Percentiles rank a stretch among this genome's conserved stretches.
Evolutionary conservation across 2,329 filamentous ascomycete species (phyloP).

Genomic region (Cadophora sp.): DNA sequence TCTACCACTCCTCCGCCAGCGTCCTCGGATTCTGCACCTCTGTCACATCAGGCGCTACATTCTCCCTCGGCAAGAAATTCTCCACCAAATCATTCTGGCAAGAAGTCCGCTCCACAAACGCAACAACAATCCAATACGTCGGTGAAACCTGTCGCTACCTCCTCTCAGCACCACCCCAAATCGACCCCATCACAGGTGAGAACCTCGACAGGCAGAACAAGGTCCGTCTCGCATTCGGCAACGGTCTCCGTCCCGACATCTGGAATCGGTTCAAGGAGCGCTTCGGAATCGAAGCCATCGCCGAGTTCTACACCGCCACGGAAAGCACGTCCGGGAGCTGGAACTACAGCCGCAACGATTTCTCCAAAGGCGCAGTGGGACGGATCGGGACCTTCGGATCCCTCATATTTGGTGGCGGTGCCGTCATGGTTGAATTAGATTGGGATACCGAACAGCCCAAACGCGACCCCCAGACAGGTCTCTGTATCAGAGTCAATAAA

Average conservation of each 20-base stretch:
- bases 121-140: conserved; percentile 85
- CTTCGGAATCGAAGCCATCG: conserved; percentile 75
- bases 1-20: conserved; percentile 84
- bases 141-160: conserved; percentile 88
- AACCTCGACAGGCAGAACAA: conserved; percentile 75
- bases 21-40: conserved; percentile 71
- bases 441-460: conserved; percentile 70
- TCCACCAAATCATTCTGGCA: conserved; percentile 79
- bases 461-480: conserved; percentile 72
- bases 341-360: conserved; percentile 77
- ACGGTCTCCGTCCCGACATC: conserved; percentile 83
- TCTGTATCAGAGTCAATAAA: conserved; percentile 64
- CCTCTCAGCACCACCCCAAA: conserved; percentile 67
- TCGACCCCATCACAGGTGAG: conserved; percentile 68
- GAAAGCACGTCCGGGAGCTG: conserved; percentile 74
- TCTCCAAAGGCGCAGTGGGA: conserved; percentile 78
- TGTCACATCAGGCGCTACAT: conserved; percentile 66
- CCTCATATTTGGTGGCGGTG: conserved; percentile 56
- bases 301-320: conserved; percentile 83
- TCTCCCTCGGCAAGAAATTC: conserved; percentile 79
- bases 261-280: conserved; percentile 85
- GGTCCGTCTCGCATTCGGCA: conserved; percentile 80
- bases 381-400: conserved; percentile 69
- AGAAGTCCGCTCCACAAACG: conserved; percentile 72
- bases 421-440: conserved; percentile 73